These are phyloP conservation scores for Diplodia seriata DNA, from an alignment of 2,329 filamentous ascomycete species.

Conservation along the genomic window DNA sequence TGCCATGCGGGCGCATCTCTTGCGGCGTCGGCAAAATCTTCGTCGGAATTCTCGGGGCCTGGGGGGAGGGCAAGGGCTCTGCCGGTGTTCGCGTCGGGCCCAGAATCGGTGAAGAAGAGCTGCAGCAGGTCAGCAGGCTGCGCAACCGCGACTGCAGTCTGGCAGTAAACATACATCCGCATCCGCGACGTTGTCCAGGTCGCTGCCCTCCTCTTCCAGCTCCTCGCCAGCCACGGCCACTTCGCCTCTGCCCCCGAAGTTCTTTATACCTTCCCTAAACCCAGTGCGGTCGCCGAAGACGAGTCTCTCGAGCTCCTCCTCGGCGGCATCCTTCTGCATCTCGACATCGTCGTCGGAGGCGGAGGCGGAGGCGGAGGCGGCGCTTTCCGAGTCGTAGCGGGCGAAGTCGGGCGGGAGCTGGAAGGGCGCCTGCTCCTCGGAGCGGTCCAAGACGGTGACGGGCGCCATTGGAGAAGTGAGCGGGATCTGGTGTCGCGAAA, in stretches of 20 bases:
- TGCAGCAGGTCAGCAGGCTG: slow-evolving; percentile 40
- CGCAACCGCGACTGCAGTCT: background rate
- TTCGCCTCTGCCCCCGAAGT: slow-evolving; percentile 54
- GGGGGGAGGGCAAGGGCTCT: slow-evolving; percentile 50
- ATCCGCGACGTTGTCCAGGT: slow-evolving; percentile 73
- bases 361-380: slow-evolving; percentile 8
- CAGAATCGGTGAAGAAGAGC: slow-evolving; percentile 84
- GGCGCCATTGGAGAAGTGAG: slow-evolving; percentile 19
- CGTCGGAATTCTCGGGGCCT: slow-evolving; percentile 49
- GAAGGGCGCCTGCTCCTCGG: slow-evolving; percentile 9
- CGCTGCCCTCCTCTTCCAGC: slow-evolving; percentile 54
- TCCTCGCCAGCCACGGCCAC: slow-evolving; percentile 47
- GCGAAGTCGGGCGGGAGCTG: slow-evolving; percentile 27
- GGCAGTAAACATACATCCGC: slow-evolving; percentile 61
- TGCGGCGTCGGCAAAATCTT: slow-evolving; percentile 43
- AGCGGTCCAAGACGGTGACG: slow-evolving; percentile 25
- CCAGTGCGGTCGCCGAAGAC: slow-evolving; percentile 88
- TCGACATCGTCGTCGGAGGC: slow-evolving; percentile 23
- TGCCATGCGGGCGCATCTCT: slow-evolving; percentile 74
- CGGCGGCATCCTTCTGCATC: slow-evolving; percentile 77
- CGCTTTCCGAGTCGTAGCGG: slow-evolving; percentile 9
- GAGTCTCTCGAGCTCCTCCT: slow-evolving; percentile 84
- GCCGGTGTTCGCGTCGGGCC: slow-evolving; percentile 54
- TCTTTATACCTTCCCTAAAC: slow-evolving; percentile 77
- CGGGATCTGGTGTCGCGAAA: background rate